These are phyloP conservation scores for Tilletiaria anomala DNA, from an alignment of 1,284 basidiomycete genomes.

Conservation along the genomic window DNA sequence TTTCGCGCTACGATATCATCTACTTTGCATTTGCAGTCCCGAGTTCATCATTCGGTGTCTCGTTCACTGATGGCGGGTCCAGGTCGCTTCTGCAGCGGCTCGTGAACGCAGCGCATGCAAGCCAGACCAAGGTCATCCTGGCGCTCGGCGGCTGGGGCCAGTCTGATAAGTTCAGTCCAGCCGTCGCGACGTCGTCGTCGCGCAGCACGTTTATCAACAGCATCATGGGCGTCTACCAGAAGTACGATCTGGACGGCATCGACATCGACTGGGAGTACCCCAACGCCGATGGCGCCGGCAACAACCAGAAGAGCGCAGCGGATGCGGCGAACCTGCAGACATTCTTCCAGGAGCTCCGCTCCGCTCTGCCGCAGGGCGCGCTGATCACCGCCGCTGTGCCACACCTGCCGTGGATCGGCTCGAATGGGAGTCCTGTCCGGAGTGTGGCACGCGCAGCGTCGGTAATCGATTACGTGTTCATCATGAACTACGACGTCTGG, in stretches of 20 bases:
- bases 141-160: constrained; percentile 27
- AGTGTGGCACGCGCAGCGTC: constrained; percentile 15
- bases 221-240: not conserved
- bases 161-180: constrained; percentile 16
- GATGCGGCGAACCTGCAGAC: constrained; percentile 27
- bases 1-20: constrained; percentile 22
- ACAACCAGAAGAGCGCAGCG: constrained; percentile 4
- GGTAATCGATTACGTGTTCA: constrained; percentile 23
- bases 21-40: constrained; percentile 28
- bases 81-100: constrained; percentile 10
- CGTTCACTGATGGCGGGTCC: constrained; percentile 5
- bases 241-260: constrained; percentile 5
- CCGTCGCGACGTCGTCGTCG: constrained; percentile 9
- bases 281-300: constrained; percentile 1
- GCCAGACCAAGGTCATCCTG: constrained; percentile 13
- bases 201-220: constrained; percentile 3
- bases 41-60: constrained; percentile 10
- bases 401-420: constrained; percentile 11
- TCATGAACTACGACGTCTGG: constrained; percentile 37
- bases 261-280: constrained; percentile 6
- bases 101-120: constrained; percentile 13
- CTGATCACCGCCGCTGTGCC: constrained; percentile 13
- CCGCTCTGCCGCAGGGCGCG: not conserved
- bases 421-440: constrained; percentile 13
- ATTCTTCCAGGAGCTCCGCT: constrained; percentile 8